Percentiles rank a stretch among this genome's conserved stretches.
Evolutionary conservation across 441 rosid genomes (phyloP).

Genomic region (Pelargonium citronellum): DNA sequence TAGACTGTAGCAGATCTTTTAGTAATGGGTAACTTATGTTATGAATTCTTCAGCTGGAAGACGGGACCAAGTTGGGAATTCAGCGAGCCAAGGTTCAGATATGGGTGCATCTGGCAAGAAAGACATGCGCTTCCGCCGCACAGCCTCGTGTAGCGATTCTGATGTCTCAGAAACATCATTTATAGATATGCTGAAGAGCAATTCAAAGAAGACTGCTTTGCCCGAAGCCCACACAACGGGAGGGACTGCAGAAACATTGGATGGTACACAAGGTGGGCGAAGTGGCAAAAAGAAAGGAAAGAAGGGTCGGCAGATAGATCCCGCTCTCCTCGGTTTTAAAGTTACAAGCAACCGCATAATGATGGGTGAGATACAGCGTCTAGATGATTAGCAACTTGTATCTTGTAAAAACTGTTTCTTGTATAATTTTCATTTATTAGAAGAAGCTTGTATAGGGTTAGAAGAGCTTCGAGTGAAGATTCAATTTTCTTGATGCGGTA

Average conservation of each 20-base stretch:
- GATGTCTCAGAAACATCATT: constrained; percentile 48
- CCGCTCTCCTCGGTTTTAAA: constrained; percentile 44
- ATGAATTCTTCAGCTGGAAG: constrained; percentile 25
- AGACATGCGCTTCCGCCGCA: constrained; percentile 32
- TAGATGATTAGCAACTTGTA: constrained; percentile 26
- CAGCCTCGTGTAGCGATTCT: constrained; percentile 35
- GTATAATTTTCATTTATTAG: too few relatives aligned
- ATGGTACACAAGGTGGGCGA: constrained; percentile 28
- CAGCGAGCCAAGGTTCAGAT: constrained; percentile 21
- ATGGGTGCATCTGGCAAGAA: constrained; percentile 28
- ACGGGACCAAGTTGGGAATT: constrained; percentile 24
- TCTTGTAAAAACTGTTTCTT: not conserved
- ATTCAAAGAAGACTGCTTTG: constrained; percentile 31
- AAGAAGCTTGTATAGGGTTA: too few relatives aligned
- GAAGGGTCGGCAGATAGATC: constrained; percentile 44
- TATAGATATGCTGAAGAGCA: constrained; percentile 56
- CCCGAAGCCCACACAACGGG: constrained; percentile 19
- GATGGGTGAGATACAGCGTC: constrained; percentile 49
- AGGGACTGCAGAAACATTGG: constrained; percentile 26
- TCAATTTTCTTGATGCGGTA: too few relatives aligned
- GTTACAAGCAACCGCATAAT: constrained; percentile 46
- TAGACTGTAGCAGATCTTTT: not conserved
- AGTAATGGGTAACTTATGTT: not conserved
- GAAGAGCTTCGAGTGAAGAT: too few relatives aligned
- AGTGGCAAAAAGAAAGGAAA: constrained; percentile 43